phyloP scores from a whole-genome alignment of 140 eudicot species.

The Cichorium intybus region DNA sequence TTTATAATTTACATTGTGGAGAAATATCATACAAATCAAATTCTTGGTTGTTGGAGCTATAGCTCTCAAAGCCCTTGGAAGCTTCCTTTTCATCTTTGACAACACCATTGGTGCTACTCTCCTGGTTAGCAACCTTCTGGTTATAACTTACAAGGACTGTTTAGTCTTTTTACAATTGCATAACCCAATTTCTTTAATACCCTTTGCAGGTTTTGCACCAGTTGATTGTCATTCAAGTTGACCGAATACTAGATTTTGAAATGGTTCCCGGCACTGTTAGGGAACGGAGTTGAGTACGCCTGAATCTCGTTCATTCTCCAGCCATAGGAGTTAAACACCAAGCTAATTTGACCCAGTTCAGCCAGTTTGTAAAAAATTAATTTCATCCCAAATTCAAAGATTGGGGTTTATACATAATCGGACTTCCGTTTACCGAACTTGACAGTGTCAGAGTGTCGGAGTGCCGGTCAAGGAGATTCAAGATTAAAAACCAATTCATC shows the following conservation, averaged over 20 bases:
- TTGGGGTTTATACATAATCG: slow-evolving; percentile 34
- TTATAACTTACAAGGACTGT: too few species aligned
- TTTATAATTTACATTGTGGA: too few species aligned
- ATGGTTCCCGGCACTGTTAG: slow-evolving; percentile 35
- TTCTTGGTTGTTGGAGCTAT: too few species aligned
- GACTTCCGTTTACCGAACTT: slow-evolving; percentile 33
- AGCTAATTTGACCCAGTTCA: slow-evolving; percentile 25
- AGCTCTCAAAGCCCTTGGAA: too few species aligned
- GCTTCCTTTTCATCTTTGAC: too few species aligned
- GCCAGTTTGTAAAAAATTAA: slow-evolving; percentile 18
- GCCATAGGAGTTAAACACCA: slow-evolving; percentile 30
- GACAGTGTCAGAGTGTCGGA: neutral
- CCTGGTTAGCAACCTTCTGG: too few species aligned
- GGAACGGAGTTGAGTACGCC: slow-evolving; percentile 23
- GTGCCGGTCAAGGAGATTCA: slow-evolving; percentile 20
- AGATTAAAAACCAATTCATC: too few species aligned
- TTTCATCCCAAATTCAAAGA: slow-evolving; percentile 14
- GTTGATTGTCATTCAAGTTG: slow-evolving; percentile 25
- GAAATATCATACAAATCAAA: too few species aligned
- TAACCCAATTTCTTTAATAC: too few species aligned
- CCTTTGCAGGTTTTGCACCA: too few species aligned
- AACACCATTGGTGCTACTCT: too few species aligned
- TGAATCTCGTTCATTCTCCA: slow-evolving; percentile 34
- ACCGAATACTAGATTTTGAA: slow-evolving; percentile 32
- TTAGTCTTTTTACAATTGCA: too few species aligned